A percentile compares a stretch with the other conserved stretches of the same genome.
Conservation (phyloP, 352 stramenopile species). For the Globisporangium nagaii region DNA sequence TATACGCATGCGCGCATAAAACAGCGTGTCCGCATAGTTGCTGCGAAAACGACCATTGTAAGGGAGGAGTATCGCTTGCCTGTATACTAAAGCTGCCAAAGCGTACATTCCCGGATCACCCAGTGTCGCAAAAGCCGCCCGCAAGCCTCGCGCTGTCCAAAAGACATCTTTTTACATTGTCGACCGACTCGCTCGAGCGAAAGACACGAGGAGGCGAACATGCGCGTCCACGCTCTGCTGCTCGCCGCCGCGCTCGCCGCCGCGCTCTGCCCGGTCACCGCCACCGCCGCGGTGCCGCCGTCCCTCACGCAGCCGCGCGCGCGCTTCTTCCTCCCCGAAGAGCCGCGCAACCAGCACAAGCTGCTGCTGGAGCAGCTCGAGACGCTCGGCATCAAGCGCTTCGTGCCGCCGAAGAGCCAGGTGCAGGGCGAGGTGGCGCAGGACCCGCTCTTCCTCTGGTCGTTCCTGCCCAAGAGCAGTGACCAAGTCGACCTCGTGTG, state of each 20-base stretch:
- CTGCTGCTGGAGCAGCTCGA: conserved; percentile 47
- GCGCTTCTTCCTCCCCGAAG: conserved; percentile 52
- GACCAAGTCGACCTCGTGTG: conserved; percentile 66
- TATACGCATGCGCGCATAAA: too few relatives aligned
- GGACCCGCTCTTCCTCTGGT: conserved; percentile 28
- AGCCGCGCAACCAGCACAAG: conserved; percentile 22
- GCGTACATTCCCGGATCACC: too few relatives aligned
- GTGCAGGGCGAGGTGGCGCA: conserved; percentile 12
- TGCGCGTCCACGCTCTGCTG: conserved; percentile 3
- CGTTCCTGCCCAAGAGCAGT: conserved; percentile 31
- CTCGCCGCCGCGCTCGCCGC: background rate
- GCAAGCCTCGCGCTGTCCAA: too few relatives aligned
- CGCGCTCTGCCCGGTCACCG: background rate
- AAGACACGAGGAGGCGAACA: background rate
- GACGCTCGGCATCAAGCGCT: conserved; percentile 47
- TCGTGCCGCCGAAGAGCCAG: conserved; percentile 16
- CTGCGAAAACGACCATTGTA: too few relatives aligned
- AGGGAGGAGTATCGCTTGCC: too few relatives aligned
- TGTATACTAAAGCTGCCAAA: too few relatives aligned
- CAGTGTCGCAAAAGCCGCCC: too few relatives aligned
- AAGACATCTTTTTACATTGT: background rate
- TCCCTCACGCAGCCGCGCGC: conserved; percentile 11
- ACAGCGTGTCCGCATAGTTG: too few relatives aligned
- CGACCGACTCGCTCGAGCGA: background rate
- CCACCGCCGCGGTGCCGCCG: too few relatives aligned